Percentiles rank a stretch among this genome's conserved stretches.
Conservation (phyloP, 2,329 filamentous ascomycete genomes). For the Nakataea oryzae region DNA sequence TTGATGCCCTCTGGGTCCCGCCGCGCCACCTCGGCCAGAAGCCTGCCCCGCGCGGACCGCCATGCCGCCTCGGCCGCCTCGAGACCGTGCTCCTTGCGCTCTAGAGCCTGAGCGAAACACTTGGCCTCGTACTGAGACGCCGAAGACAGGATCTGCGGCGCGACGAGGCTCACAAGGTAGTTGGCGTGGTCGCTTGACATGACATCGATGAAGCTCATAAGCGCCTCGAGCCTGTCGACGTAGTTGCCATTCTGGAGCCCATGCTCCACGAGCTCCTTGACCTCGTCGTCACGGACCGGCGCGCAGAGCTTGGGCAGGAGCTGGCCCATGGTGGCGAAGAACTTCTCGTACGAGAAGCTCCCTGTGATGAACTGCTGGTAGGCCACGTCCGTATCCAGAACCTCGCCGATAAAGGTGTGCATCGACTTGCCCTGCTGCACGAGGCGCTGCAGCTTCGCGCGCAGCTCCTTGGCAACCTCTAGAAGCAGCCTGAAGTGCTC, state of each 20-base stretch:
- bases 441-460: constrained; percentile 61
- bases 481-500: constrained; percentile 58
- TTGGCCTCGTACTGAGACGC: constrained; percentile 66
- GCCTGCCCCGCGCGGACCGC: constrained; percentile 51
- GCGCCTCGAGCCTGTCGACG: constrained; percentile 64
- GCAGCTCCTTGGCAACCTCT: constrained; percentile 60
- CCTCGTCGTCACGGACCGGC: constrained; percentile 67
- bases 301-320: constrained; percentile 73
- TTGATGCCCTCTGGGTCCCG: constrained; percentile 60
- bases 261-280: constrained; percentile 56
- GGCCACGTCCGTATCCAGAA: constrained; percentile 63
- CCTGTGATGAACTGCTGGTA: constrained; percentile 58
- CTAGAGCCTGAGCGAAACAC: constrained; percentile 56
- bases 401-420: constrained; percentile 64
- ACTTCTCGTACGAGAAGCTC: constrained; percentile 70
- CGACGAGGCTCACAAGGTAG: constrained; percentile 63
- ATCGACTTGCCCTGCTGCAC: constrained; percentile 62
- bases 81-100: constrained; percentile 42
- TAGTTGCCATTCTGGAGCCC: constrained; percentile 51
- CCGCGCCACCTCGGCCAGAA: constrained; percentile 54
- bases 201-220: constrained; percentile 66
- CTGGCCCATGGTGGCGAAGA: constrained; percentile 66
- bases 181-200: constrained; percentile 77
- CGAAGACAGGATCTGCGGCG: constrained; percentile 61
- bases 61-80: constrained; percentile 55